Base-by-base conservation (phyloP, 768 basidiomycete species). In the Lactifluus hygrophoroides region DNA sequence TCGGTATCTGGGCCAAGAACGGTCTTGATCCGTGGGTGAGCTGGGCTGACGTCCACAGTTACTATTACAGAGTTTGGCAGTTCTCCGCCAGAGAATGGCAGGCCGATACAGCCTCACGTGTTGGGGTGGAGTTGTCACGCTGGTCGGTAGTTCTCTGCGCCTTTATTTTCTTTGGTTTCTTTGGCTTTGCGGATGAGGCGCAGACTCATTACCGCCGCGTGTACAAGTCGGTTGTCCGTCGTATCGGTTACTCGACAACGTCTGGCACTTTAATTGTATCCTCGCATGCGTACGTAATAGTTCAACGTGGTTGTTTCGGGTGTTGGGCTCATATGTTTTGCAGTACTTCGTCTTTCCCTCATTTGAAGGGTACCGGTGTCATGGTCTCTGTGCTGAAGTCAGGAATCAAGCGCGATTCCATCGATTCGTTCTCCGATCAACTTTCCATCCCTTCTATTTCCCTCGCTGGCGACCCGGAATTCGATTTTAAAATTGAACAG, bases 151-250 rank as follows among this genome's bases (percentile, higher is more conserved):
- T 75, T 13, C 28, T 70, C 27, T 72, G 69, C 7, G 70, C 77
- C 0, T 67, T 76, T 40, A 13, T 77, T 3, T 78, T 81, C 66
- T 74, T 82, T 57, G 68, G 58, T 0, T 81, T 82, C 72, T 82
- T 83, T 57, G 77, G 80, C 0, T 79, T 81, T 54, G 76, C 78
- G 1, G 65, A 71, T 38, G 80, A 83, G 51, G 79, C 76, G 16
- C 66, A 72, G 35, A 66, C 58, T 43, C 70, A 76, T 53, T 80
- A 80, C 60, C 45, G 51, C 34, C 51, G 57, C 21, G 65, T 60
- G 3, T 66, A 66, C 60, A 65, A 63, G 17, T 61, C 64, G 4
- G 50, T 70, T 46, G 64, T 64, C 59, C 68, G 68, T 60, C 54
- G 64, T 30, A 58, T 73, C 55, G 69, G 73, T 5, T 45, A 61